A percentile compares a stretch with the other conserved stretches of the same genome.
Evolutionary conservation across 2,329 filamentous ascomycete species (phyloP).

Genomic region (Aspergillus ochraceus): DNA sequence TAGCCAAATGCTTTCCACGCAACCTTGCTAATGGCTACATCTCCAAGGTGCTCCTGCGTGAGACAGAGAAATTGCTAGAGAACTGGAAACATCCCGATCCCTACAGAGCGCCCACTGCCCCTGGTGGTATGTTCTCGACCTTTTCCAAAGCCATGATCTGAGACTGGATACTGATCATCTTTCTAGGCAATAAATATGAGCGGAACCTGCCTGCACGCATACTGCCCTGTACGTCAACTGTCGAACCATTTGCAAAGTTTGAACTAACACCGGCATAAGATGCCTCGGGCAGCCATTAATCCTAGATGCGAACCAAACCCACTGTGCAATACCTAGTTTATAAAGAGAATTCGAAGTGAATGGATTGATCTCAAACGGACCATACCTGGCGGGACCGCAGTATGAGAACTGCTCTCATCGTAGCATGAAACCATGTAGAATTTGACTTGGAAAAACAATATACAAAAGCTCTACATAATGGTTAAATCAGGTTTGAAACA

Average conservation of each 20-base stretch:
- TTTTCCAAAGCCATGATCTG: not conserved
- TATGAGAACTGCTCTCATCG: too few species aligned
- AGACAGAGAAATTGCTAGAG: conserved; percentile 84
- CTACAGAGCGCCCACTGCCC: conserved; percentile 83
- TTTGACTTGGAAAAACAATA: too few species aligned
- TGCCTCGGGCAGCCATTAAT: conserved; percentile 10
- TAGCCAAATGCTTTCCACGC: not conserved
- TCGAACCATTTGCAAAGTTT: not conserved
- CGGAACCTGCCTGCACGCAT: conserved; percentile 81
- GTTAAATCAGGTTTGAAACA: not conserved
- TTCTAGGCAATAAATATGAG: conserved; percentile 87
- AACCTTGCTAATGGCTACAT: conserved; percentile 4
- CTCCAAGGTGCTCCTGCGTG: conserved; percentile 73
- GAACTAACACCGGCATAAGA: conserved; percentile 13
- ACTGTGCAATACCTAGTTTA: not conserved
- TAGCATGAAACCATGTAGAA: too few species aligned
- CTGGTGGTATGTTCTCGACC: conserved; percentile 69
- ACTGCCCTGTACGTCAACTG: conserved; percentile 69
- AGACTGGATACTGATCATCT: conserved; percentile 16
- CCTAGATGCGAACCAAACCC: not conserved
- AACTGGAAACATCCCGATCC: conserved; percentile 98
- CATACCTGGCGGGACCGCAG: too few species aligned
- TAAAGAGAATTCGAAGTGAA: not conserved
- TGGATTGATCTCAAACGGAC: too few species aligned
- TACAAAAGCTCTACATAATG: not conserved